Evolutionary conservation across 1,139 yeast species (phyloP), one percentile per base, ranked within the genome.

Genomic region (Sugiyamaella pinicola): DNA sequence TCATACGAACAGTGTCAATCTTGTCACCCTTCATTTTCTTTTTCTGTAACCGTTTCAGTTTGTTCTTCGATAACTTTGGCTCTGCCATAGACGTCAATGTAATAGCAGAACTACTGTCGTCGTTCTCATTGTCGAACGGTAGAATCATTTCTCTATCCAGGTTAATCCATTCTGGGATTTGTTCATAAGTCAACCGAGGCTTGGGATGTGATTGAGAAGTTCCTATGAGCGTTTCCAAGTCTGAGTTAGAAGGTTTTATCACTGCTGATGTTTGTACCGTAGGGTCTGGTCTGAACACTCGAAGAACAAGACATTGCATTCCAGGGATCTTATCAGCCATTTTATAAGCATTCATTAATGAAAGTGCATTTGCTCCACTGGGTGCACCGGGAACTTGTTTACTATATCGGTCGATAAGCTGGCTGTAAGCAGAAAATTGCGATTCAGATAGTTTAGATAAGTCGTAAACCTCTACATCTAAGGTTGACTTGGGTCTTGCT

Each of bases 371-470:
- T 15, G 64, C 69, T 3, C 79, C 79, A 4, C 62, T 58, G 0
- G 74, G 67, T 0, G 75, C 63, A 1, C 77, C 78, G 1, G 76
- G 70, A 54, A 64, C 69, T 44, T 59, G 58, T 42, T 59, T 65
- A 35, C 66, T 62, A 53, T 73, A 72, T 29, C 63, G 61, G 48
- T 73, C 73, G 34, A 75, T 74, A 19, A 75, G 64, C 41, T 64
- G 63, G 6, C 76, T 72, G 67, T 72, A 74, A 2, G 75, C 77
- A 10, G 64, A 61, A 41, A 70, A 63, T 57, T 74, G 75, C 17
- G 64, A 64, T 12, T 56, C 58, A 9, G 68, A 65, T 33, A 74
- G 61, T 13, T 55, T 48, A 7, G 57, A 46, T 18, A 75, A 61
- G 56, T 74, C 73, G 34, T 72, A 62, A 49, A 61, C 69, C 55